These are phyloP conservation scores for Parastagonospora nodorum DNA, from an alignment of 2,329 filamentous ascomycete genomes.

Conservation along the genomic window DNA sequence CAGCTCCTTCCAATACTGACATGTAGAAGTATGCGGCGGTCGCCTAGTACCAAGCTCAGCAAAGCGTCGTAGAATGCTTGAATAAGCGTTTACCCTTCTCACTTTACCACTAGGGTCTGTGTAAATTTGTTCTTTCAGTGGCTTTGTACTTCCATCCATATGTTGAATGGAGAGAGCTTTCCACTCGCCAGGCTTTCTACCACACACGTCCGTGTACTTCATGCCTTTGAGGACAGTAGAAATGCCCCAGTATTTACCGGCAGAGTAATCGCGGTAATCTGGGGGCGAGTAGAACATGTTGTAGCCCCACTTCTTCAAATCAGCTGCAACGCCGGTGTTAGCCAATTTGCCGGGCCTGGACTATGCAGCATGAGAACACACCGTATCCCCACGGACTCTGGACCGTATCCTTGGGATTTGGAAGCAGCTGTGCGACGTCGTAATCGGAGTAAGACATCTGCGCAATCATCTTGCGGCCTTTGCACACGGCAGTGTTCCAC, in stretches of 20 bases:
- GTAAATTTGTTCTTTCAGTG: not conserved
- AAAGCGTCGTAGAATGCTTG: too few relatives aligned
- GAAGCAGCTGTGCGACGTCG: not conserved
- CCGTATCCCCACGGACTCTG: not conserved
- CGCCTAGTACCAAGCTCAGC: not conserved
- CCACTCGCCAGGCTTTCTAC: not conserved
- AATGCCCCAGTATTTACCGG: not conserved
- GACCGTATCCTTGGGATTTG: not conserved
- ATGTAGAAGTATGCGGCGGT: not conserved
- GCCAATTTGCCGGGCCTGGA: not conserved
- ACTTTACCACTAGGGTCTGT: not conserved
- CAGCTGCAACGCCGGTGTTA: not conserved
- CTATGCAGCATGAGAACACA: not conserved
- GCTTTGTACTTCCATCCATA: not conserved
- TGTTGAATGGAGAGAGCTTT: not conserved
- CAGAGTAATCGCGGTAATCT: not conserved
- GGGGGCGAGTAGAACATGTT: not conserved
- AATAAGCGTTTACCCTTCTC: not conserved
- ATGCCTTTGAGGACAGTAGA: not conserved
- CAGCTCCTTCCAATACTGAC: not conserved
- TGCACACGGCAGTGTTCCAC: not conserved
- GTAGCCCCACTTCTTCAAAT: not conserved
- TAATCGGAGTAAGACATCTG: conserved; percentile 3
- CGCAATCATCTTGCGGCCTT: conserved; percentile 1
- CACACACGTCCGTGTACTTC: not conserved